Base-by-base conservation (phyloP, 768 basidiomycete genomes). In the Butyriboletus loyo region DNA sequence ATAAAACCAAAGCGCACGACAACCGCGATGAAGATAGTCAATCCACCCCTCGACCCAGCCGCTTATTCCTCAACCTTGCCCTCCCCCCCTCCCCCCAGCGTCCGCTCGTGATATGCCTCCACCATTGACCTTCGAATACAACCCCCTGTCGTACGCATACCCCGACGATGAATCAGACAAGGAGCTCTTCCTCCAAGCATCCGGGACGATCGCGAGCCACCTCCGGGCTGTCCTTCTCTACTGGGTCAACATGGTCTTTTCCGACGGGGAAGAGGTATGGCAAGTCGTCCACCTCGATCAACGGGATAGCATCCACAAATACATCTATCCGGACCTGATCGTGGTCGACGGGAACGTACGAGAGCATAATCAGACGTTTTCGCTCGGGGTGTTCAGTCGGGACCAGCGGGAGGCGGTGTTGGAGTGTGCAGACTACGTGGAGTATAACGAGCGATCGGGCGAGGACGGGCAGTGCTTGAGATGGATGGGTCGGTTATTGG, bases 251-350 rank as follows among this genome's bases (percentile, higher is more conserved):
- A 48, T 36, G 13, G 43, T 51, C 38, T 66, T 66, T 35, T 11
- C 7, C 37, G 61, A 63, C 21, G 61, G 64, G 14, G 56, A 56
- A 15, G 55, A 66, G 31, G 59, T 66, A 3, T 68, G 66, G 61
- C 66, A 66, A 6, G 65, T 62, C 54, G 55, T 63, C 14, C 65
- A 65, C 15, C 62, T 68, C 34, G 52, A 56, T 24, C 39, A 40
- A 5, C 61, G 42, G 5, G 57, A 28, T 39, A 25, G 42, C 24
- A 15, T 46, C 21, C 36, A 53, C 50, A 55, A 48, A 21, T 66
- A 68, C 48, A 53, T 65, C 31, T 69, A 66, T 13, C 66, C 67
- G 7, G 65, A 66, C 31, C 17, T 68, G 37, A 58, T 67, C 51
- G 65, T 65, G 25, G 57, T 66, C 37, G 59, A 66, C 6, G 54